Conservation (phyloP, 768 basidiomycete genomes). For the Podaxis mareebaensis region DNA sequence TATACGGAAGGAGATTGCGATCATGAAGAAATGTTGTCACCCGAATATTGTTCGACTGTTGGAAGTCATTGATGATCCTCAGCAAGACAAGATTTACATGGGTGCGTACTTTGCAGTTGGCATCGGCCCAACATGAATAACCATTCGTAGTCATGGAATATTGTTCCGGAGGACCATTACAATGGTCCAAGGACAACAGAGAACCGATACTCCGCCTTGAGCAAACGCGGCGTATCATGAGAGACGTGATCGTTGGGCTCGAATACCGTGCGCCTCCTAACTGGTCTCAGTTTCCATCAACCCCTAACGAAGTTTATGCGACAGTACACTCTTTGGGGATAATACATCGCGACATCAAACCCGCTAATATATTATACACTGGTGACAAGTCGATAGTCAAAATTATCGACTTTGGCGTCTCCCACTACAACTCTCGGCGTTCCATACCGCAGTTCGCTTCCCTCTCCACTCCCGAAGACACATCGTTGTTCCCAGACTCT, state of each 20-base stretch:
- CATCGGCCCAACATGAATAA: background rate
- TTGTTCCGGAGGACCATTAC: constrained; percentile 41
- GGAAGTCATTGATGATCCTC: constrained; percentile 89
- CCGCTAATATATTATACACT: constrained; percentile 79
- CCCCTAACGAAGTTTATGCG: constrained; percentile 1
- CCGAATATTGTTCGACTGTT: constrained; percentile 76
- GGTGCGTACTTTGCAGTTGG: constrained; percentile 45
- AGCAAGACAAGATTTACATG: constrained; percentile 81
- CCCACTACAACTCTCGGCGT: constrained; percentile 28
- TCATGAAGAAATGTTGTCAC: constrained; percentile 87
- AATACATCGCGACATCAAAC: constrained; percentile 90
- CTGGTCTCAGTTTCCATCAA: background rate
- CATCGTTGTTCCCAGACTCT: constrained; percentile 34
- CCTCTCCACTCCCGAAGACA: constrained; percentile 24
- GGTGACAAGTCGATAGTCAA: constrained; percentile 62
- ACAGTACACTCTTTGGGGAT: constrained; percentile 52
- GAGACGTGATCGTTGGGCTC: constrained; percentile 42
- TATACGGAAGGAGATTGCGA: constrained; percentile 84
- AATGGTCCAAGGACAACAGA: constrained; percentile 34
- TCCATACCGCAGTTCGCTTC: constrained; percentile 13
- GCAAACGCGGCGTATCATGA: constrained; percentile 41
- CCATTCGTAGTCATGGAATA: constrained; percentile 39
- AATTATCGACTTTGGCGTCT: constrained; percentile 84
- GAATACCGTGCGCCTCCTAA: constrained; percentile 40
- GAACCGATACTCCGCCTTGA: constrained; percentile 34